A percentile compares a stretch with the other conserved stretches of the same genome.
These are phyloP conservation scores for Xylaria acuta DNA, from an alignment of 495 filamentous ascomycete species.

Conservation along the genomic window DNA sequence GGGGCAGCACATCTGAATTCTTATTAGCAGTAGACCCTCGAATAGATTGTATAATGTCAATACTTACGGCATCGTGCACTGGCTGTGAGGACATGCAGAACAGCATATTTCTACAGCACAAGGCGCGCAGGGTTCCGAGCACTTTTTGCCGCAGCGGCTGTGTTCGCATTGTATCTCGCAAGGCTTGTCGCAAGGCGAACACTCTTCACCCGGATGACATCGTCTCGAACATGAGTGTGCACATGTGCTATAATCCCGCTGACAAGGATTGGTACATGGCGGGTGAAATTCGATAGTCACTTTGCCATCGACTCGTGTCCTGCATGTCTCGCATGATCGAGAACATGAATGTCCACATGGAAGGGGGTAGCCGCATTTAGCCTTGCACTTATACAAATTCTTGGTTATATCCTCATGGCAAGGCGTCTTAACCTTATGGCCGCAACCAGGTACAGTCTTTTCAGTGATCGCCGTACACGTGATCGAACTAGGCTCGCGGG, in stretches of 20 bases:
- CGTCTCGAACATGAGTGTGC: conserved; percentile 11
- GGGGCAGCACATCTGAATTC: conserved; percentile 62
- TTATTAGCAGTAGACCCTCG: neutral
- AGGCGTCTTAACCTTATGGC: neutral
- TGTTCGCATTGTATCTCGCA: conserved; percentile 68
- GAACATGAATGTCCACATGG: conserved; percentile 5
- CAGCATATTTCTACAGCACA: conserved; percentile 62
- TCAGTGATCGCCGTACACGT: neutral
- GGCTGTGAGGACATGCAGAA: conserved; percentile 61
- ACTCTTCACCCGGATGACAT: conserved; percentile 62
- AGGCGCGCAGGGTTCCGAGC: conserved; percentile 67
- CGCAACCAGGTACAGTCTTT: neutral
- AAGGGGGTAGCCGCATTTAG: neutral
- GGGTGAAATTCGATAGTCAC: neutral
- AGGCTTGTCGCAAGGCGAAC: conserved; percentile 57
- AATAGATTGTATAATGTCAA: neutral
- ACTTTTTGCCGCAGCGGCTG: conserved; percentile 61
- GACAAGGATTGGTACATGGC: neutral
- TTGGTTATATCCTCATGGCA: neutral
- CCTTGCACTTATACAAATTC: neutral
- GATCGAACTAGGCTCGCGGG: neutral
- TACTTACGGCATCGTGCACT: conserved; percentile 61
- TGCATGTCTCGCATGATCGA: neutral
- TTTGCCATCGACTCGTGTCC: neutral
- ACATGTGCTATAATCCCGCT: conserved; percentile 44